Evolutionary conservation across 805 yeast genomes (phyloP).

Genomic region (Metschnikowia amazonensis): DNA sequence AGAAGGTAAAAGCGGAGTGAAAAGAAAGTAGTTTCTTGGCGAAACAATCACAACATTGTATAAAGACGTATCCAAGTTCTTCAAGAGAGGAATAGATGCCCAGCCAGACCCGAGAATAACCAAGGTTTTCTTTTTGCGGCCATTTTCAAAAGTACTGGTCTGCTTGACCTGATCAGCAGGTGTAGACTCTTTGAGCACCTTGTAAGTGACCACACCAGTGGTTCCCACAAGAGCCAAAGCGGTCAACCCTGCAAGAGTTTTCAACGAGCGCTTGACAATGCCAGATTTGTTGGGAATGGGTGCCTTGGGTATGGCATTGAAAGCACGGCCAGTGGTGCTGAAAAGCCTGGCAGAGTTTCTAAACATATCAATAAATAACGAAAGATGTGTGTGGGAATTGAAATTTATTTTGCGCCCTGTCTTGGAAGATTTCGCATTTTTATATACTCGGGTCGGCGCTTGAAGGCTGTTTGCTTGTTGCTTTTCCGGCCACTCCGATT

Average conservation of each 20-base stretch:
- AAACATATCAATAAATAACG: conserved; percentile 11
- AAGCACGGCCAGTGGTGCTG: conserved; percentile 21
- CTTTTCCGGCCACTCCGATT: conserved; percentile 2
- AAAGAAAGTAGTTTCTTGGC: conserved; percentile 91
- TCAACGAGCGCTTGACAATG: conserved; percentile 42
- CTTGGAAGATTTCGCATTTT: conserved; percentile 1
- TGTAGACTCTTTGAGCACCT: conserved; percentile 57
- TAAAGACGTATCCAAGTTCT: conserved; percentile 77
- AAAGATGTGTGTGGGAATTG: background rate
- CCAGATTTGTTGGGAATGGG: conserved; percentile 20
- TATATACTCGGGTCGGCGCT: conserved; percentile 2
- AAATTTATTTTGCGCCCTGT: background rate
- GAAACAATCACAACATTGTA: conserved; percentile 88
- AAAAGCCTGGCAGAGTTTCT: conserved; percentile 21
- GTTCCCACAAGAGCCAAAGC: conserved; percentile 52
- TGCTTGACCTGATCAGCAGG: conserved; percentile 63
- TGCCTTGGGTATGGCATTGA: conserved; percentile 17
- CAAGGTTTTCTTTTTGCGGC: conserved; percentile 64
- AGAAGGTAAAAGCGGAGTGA: conserved; percentile 94
- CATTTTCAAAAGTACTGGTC: conserved; percentile 50
- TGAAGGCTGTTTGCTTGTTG: conserved; percentile 3
- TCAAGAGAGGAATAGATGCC: conserved; percentile 86
- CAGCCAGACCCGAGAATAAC: conserved; percentile 89
- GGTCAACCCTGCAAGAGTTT: conserved; percentile 45
- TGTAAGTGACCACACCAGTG: conserved; percentile 47